Percentiles rank a stretch among this genome's conserved stretches.
Conservation (phyloP, 345 rosid species). For the Acer saccharum region DNA sequence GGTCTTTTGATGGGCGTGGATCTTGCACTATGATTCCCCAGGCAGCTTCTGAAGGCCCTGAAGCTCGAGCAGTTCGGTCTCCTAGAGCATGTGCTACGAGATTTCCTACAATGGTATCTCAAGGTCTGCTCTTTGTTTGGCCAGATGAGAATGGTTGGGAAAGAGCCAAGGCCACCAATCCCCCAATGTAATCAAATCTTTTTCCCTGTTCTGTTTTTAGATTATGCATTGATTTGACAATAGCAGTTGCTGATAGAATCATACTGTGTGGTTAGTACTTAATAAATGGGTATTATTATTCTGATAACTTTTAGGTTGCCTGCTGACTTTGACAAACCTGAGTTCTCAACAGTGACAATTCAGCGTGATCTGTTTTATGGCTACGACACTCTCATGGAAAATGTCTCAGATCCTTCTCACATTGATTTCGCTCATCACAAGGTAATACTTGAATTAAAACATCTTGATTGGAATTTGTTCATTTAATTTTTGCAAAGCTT, state of each 20-base stretch:
- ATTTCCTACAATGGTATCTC: slow-evolving; percentile 90
- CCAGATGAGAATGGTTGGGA: slow-evolving; percentile 91
- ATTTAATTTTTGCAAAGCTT: background rate
- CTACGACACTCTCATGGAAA: slow-evolving; percentile 97
- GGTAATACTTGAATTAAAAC: slow-evolving; percentile 38
- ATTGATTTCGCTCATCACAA: slow-evolving; percentile 98
- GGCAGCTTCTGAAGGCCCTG: slow-evolving; percentile 88
- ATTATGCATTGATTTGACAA: background rate
- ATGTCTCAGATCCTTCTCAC: slow-evolving; percentile 98
- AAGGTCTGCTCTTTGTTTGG: slow-evolving; percentile 97
- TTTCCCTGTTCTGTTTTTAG: slow-evolving; percentile 7
- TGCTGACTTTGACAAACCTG: slow-evolving; percentile 81
- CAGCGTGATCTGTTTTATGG: slow-evolving; percentile 93
- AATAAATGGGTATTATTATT: slow-evolving; percentile 9
- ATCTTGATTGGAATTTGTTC: slow-evolving; percentile 9
- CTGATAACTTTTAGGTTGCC: slow-evolving; percentile 65
- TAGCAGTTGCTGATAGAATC: background rate
- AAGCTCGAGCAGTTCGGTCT: slow-evolving; percentile 82
- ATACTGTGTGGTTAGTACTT: background rate
- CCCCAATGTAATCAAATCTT: slow-evolving; percentile 55
- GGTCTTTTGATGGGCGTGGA: slow-evolving; percentile 92
- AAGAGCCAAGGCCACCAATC: slow-evolving; percentile 73
- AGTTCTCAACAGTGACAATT: slow-evolving; percentile 83
- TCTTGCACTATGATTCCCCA: slow-evolving; percentile 90
- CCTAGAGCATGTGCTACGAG: slow-evolving; percentile 79